phyloP scores from a whole-genome alignment of 2,329 filamentous ascomycete species.

The Fusarium proliferatum region DNA sequence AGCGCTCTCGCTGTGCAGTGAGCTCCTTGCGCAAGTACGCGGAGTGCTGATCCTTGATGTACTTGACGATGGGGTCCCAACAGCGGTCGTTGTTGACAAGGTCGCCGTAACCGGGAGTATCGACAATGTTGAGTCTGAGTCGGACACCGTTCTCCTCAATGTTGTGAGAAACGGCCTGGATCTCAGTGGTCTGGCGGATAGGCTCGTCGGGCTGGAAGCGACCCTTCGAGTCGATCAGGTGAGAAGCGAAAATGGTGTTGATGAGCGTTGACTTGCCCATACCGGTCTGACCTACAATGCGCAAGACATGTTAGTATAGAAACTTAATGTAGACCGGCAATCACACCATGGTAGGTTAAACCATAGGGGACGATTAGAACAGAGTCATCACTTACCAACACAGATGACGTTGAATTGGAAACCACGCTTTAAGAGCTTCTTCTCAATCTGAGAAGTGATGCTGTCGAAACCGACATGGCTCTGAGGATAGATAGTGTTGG shows the following conservation, averaged over 20 bases:
- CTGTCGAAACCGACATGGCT: constrained; percentile 99
- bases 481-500: constrained; percentile 83
- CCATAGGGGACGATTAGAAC: constrained; percentile 17
- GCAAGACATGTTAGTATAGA: constrained; percentile 29
- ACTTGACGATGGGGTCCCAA: constrained; percentile 99
- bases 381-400: constrained; percentile 78
- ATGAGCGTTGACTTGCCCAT: constrained; percentile 98
- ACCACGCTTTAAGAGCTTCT: constrained; percentile 98
- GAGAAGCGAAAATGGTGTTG: constrained; percentile 99
- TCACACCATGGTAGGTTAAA: constrained; percentile 29
- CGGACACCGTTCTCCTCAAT: constrained; percentile 99
- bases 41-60: constrained; percentile 99
- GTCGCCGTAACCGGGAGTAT: constrained; percentile 97
- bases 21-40: constrained; percentile 99
- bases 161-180: constrained; percentile 96
- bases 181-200: constrained; percentile 95
- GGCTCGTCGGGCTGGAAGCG: constrained; percentile 92
- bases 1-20: constrained; percentile 97
- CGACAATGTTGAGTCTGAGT: constrained; percentile 97
- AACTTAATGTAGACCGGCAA: constrained; percentile 19
- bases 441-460: constrained; percentile 99
- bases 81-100: constrained; percentile 99
- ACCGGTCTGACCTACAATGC: constrained; percentile 85
- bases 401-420: constrained; percentile 99
- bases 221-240: constrained; percentile 99